Conservation (phyloP, 805 yeast species). For the Hanseniaspora taiwanica region DNA sequence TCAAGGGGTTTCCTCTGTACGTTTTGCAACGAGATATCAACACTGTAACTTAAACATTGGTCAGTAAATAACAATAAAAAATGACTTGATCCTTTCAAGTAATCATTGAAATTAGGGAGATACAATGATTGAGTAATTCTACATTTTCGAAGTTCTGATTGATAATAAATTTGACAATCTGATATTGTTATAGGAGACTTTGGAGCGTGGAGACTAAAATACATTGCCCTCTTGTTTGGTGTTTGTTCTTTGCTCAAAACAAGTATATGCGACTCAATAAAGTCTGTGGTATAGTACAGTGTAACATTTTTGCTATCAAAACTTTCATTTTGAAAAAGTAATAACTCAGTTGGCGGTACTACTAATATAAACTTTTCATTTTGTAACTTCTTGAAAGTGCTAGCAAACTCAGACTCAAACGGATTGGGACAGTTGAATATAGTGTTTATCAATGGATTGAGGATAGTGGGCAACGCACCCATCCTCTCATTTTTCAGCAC, state of each 20-base stretch:
- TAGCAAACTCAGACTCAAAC: conserved; percentile 30
- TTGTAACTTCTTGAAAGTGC: conserved; percentile 31
- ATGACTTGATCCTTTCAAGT: conserved; percentile 41
- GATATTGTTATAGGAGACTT: background rate
- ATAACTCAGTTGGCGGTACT: conserved; percentile 45
- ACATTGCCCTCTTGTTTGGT: background rate
- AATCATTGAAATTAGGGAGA: conserved; percentile 42
- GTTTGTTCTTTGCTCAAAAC: background rate
- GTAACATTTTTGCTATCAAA: background rate
- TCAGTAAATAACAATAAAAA: conserved; percentile 49
- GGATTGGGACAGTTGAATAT: conserved; percentile 54
- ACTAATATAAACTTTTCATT: conserved; percentile 44
- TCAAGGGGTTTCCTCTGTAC: too few species aligned
- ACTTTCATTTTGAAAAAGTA: conserved; percentile 15
- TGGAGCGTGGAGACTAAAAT: background rate
- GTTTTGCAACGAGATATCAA: background rate
- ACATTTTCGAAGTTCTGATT: conserved; percentile 24
- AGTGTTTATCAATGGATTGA: conserved; percentile 52
- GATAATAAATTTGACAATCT: background rate
- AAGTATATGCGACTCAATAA: background rate
- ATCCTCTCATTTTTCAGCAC: background rate
- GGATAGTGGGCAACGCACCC: conserved; percentile 36
- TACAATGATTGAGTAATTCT: conserved; percentile 34
- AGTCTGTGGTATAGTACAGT: background rate
- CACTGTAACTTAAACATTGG: conserved; percentile 6